Percentiles rank a stretch among this genome's conserved stretches.
Evolutionary conservation across 192 early-diverging fungal genomes (phyloP).

Genomic region (Entophlyctis luteolus): DNA sequence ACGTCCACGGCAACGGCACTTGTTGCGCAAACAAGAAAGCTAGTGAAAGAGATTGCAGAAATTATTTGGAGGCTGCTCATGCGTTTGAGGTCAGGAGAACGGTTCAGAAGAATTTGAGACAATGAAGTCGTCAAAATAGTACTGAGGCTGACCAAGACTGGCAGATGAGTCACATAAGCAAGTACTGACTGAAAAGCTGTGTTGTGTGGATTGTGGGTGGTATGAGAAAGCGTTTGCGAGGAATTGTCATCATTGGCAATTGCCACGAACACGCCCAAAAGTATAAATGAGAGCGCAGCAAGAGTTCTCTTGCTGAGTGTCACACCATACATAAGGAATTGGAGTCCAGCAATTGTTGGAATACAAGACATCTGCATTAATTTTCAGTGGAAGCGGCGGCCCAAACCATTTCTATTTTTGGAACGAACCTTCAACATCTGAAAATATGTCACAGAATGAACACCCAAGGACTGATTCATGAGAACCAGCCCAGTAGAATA

Average conservation of each 20-base stretch:
- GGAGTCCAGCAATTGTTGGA: slow-evolving; percentile 1
- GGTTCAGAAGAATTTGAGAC: slow-evolving; percentile 4
- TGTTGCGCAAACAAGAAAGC: slow-evolving; percentile 11
- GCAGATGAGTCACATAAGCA: too few relatives aligned
- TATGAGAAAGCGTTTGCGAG: background rate
- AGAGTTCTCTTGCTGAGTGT: background rate
- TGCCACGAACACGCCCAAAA: slow-evolving; percentile 3
- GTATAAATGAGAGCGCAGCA: background rate
- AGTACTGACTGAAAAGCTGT: too few relatives aligned
- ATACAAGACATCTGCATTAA: slow-evolving; percentile 11
- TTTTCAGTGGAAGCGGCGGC: background rate
- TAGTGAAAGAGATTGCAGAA: slow-evolving; percentile 1
- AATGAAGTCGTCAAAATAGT: background rate
- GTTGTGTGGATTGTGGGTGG: background rate
- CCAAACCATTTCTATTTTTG: background rate
- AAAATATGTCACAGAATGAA: slow-evolving; percentile 5
- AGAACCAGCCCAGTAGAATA: slow-evolving; percentile 10
- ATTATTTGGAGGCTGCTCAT: background rate
- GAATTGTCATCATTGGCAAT: background rate
- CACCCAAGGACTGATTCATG: slow-evolving; percentile 6
- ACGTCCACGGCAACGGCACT: slow-evolving; percentile 7
- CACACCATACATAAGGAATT: slow-evolving; percentile 9
- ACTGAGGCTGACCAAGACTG: background rate
- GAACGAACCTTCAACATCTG: slow-evolving; percentile 12
- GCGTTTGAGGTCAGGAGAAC: background rate